Base-by-base conservation (phyloP, 2,329 filamentous ascomycete species). In the Scortechinia acanthostroma region DNA sequence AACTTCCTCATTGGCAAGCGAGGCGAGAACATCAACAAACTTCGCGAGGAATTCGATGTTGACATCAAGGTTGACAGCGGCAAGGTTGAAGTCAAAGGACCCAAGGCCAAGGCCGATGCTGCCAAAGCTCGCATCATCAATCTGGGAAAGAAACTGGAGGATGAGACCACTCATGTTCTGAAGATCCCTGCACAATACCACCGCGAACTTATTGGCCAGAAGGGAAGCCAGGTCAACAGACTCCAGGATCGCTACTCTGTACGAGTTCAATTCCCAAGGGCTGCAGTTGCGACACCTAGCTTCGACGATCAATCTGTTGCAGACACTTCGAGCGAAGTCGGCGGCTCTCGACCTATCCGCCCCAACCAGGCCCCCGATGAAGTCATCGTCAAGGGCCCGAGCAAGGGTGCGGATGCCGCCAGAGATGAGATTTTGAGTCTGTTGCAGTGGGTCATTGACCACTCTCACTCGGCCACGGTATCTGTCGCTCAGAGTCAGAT, bases 131-230 rank as follows among this genome's bases (percentile, higher is more conserved):
- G 95, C 58, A 96, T 98, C 53, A 71, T 83, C 50, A 76, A 81
- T 30, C 70, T 96, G 52, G 84, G 79, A 33, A 89, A 86, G 61
- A 87, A 87, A 60, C 77, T 95, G 55, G 90, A 94, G 45, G 93
- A 98, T 56, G 93, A 98, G 69, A 82, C 86, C 3, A 95, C 85
- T 1, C 84, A 95, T 62, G 71, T 80, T 13, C 73, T 98, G 46
- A 95, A 94, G 73, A 86, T 98, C 53, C 88, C 94, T 47, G 86
- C 91, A 46, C 89, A 95, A 67, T 97, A 86, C 65, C 93, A 98
- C 66, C 80, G 89, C 48, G 91, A 96, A 61, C 74, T 98, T 46
- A 98, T 98, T 55, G 93, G 93, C 43, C 78, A 88, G 17, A 84
- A 88, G 56, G 93, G 93, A 48, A 80, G 74, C 57, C 88, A 94